These are phyloP conservation scores for Cornus controversa DNA, from an alignment of 148 eudicot genomes.

Conservation along the genomic window DNA sequence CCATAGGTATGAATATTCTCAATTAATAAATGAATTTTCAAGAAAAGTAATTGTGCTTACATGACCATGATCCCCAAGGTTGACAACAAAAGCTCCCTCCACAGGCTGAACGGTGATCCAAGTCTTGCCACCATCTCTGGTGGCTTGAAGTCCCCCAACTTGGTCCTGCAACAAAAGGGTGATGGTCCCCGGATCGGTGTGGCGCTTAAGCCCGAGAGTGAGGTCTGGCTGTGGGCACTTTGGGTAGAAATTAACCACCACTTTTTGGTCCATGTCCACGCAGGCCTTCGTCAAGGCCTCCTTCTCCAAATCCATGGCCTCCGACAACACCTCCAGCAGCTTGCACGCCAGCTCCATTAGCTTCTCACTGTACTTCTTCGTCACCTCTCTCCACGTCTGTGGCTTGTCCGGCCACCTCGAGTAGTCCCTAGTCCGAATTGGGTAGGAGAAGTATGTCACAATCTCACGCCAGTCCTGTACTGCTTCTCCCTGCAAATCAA, in stretches of 20 bases:
- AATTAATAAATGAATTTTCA: too few relatives aligned
- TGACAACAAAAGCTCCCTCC: constrained; percentile 89
- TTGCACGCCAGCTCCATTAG: constrained; percentile 79
- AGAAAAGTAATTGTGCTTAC: constrained; percentile 31
- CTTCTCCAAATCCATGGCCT: constrained; percentile 84
- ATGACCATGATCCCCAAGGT: constrained; percentile 92
- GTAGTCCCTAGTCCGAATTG: constrained; percentile 68
- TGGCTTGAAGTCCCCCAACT: constrained; percentile 94
- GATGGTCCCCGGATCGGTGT: constrained; percentile 96
- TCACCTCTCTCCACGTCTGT: constrained; percentile 67
- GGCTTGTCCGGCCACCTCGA: constrained; percentile 96
- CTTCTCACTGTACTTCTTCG: constrained; percentile 64
- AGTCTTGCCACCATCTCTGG: constrained; percentile 85
- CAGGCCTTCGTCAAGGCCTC: constrained; percentile 86
- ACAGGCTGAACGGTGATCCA: constrained; percentile 96
- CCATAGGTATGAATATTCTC: not conserved
- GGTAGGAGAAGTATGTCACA: constrained; percentile 87
- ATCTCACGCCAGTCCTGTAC: constrained; percentile 91
- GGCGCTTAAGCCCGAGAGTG: constrained; percentile 84
- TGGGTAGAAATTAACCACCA: constrained; percentile 90
- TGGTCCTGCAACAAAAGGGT: constrained; percentile 84
- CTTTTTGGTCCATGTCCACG: constrained; percentile 93
- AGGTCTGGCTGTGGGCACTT: constrained; percentile 91
- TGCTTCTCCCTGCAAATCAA: constrained; percentile 61
- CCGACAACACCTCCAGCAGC: constrained; percentile 73